Conservation (phyloP, 257 asterid species). For the Paraleonurus japonicus region DNA sequence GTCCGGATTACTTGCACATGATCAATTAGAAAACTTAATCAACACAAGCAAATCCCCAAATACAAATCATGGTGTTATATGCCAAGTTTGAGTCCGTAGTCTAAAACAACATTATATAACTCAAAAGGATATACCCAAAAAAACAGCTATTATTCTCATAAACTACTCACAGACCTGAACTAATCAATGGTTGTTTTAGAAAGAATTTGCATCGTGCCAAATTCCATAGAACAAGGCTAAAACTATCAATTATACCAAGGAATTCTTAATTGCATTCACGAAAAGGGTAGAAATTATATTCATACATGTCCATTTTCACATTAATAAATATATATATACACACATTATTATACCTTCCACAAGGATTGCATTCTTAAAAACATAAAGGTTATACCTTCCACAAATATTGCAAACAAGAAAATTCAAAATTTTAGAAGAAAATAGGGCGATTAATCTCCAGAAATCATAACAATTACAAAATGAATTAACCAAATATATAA, state of each 20-base stretch:
- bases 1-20: too few relatives aligned
- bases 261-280: background rate
- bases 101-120: background rate
- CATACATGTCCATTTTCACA: background rate
- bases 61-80: background rate
- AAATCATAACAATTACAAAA: slow-evolving; percentile 1
- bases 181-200: background rate
- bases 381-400: background rate
- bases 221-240: background rate
- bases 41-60: background rate
- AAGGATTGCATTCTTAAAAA: slow-evolving; percentile 9
- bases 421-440: background rate
- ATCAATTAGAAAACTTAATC: background rate
- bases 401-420: background rate
- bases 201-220: background rate
- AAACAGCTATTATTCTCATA: background rate
- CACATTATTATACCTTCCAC: too few relatives aligned
- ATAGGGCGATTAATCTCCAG: slow-evolving; percentile 1
- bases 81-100: background rate
- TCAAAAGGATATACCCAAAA: background rate
- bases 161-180: background rate
- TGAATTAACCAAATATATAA: slow-evolving; percentile 7
- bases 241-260: too few relatives aligned
- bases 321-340: background rate
- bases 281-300: background rate